Evolutionary conservation across 495 filamentous ascomycete species (phyloP), one percentile per base, ranked within the genome.

Genomic region (Viridothelium virens): DNA sequence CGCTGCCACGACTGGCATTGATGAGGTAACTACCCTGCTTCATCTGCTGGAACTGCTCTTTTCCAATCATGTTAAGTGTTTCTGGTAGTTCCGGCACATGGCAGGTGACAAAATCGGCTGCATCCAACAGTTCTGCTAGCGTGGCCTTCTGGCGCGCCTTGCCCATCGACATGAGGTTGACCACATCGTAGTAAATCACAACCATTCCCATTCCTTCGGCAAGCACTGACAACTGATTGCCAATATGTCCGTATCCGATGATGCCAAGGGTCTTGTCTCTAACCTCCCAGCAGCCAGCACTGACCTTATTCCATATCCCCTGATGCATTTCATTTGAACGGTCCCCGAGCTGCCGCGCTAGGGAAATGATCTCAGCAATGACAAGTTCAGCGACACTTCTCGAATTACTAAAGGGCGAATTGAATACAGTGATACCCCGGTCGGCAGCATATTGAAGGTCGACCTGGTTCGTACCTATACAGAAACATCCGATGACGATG

Each of bases 381-480:
- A 96, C 91, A 63, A 97, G 81, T 79, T 99, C 95, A 36, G 95
- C 95, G 53, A 99, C 95, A 75, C 89, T 94, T 71, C 95, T 87
- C 3, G 94, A 97, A 78, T 99, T 97, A 78, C 90, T 92, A 76
- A 97, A 97, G 0, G 95, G 95, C 65, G 93, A 97, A 79, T 99
- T 99, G 87, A 99, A 99, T 63, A 99, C 95, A 12, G 91, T 91
- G 78, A 97, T 93, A 63, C 95, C 95, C 74, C 94, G 87, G 62
- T 87, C 82, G 10, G 95, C 92, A 16, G 95, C 94, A 80, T 89
- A 95, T 66, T 92, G 83, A 47, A 97, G 85, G 74, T 99, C 91
- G 63, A 99, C 95, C 74, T 97, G 95, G 81, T 97, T 97, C 63
- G 95, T 99, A 61, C 95, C 95, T 67, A 97, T 99, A 76, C 95